These are phyloP conservation scores for Pelargonium citronellum DNA, from an alignment of 441 rosid genomes.

Conservation along the genomic window DNA sequence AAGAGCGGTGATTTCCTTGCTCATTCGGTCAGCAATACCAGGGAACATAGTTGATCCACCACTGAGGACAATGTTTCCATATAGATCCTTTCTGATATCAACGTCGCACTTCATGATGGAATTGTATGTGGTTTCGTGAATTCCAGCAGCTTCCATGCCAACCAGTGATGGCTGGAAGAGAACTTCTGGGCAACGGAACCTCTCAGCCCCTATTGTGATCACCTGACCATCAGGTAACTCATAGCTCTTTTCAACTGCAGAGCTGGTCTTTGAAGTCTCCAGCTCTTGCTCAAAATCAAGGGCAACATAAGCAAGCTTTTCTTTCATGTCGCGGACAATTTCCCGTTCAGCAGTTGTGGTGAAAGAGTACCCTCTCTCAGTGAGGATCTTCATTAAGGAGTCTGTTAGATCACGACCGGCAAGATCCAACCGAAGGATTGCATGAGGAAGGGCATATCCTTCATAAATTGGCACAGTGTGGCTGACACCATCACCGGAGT, in stretches of 20 bases:
- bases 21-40: slow-evolving; percentile 53
- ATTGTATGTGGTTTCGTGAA: slow-evolving; percentile 51
- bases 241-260: slow-evolving; percentile 53
- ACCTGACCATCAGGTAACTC: slow-evolving; percentile 62
- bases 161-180: slow-evolving; percentile 54
- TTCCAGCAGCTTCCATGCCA: slow-evolving; percentile 59
- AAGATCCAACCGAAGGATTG: slow-evolving; percentile 49
- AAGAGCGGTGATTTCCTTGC: slow-evolving; percentile 47
- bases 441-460: slow-evolving; percentile 28
- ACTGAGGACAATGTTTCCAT: slow-evolving; percentile 52
- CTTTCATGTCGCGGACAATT: slow-evolving; percentile 65
- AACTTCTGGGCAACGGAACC: slow-evolving; percentile 63
- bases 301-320: slow-evolving; percentile 55
- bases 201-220: slow-evolving; percentile 58
- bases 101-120: too few relatives aligned
- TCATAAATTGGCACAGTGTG: slow-evolving; percentile 66
- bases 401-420: slow-evolving; percentile 69
- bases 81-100: slow-evolving; percentile 53
- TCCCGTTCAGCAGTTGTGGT: slow-evolving; percentile 64
- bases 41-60: slow-evolving; percentile 62
- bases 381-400: slow-evolving; percentile 59
- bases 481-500: slow-evolving; percentile 65
- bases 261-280: slow-evolving; percentile 56
- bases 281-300: slow-evolving; percentile 63
- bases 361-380: slow-evolving; percentile 62